Evolutionary conservation across 192 early-diverging fungal species (phyloP).

Genomic region (Backusella parvicylindrica): DNA sequence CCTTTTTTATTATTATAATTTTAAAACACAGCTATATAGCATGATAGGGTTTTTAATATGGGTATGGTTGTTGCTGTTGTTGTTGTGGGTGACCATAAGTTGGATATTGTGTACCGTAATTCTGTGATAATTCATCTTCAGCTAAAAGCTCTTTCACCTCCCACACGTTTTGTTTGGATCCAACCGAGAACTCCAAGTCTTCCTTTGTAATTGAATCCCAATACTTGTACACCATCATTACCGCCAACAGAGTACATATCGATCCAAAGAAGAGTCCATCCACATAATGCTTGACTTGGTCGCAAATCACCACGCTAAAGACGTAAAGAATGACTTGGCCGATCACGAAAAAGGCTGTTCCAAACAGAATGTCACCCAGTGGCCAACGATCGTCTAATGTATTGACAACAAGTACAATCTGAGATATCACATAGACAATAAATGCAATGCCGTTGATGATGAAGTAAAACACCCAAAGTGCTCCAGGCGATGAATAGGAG

Average conservation of each 20-base stretch:
- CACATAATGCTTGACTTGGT: constrained; percentile 79
- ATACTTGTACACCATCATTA: constrained; percentile 97
- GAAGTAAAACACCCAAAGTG: constrained; percentile 73
- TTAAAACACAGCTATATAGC: not conserved
- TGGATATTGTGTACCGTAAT: not conserved
- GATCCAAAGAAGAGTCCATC: constrained; percentile 89
- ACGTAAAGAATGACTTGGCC: constrained; percentile 74
- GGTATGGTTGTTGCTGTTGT: not conserved
- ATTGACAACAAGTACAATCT: constrained; percentile 82
- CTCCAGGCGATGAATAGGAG: constrained; percentile 44
- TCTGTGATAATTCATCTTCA: constrained; percentile 43
- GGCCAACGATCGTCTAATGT: constrained; percentile 88
- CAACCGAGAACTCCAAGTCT: constrained; percentile 86
- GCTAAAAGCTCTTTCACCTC: constrained; percentile 70
- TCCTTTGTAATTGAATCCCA: constrained; percentile 94
- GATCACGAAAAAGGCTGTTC: constrained; percentile 68
- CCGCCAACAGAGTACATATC: constrained; percentile 73
- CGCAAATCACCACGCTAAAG: constrained; percentile 68
- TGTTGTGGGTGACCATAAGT: not conserved
- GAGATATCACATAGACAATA: constrained; percentile 73
- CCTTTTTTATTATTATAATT: not conserved
- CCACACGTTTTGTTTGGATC: constrained; percentile 80
- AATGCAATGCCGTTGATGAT: constrained; percentile 69
- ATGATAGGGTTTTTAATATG: not conserved
- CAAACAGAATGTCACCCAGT: constrained; percentile 79